These are phyloP conservation scores for Corylus americana DNA, from an alignment of 306 rosid genomes.

Conservation along the genomic window DNA sequence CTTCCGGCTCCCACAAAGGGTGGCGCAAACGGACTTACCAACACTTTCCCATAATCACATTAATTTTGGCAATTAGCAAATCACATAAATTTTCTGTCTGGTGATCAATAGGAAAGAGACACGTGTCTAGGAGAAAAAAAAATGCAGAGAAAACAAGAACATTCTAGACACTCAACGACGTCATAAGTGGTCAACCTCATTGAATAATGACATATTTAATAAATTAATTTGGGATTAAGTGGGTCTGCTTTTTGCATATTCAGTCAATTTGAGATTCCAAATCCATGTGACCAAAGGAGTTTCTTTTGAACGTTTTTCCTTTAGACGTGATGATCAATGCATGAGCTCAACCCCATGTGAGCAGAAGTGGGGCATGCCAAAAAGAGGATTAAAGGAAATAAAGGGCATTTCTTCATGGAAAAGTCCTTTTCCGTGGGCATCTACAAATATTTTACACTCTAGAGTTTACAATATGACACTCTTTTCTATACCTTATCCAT, in stretches of 20 bases:
- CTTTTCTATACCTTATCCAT: background rate
- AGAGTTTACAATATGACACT: conserved; percentile 1
- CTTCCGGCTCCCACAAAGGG: conserved; percentile 30
- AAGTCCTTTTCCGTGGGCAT: background rate
- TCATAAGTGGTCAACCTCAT: conserved; percentile 28
- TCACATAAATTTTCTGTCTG: background rate
- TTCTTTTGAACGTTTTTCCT: conserved; percentile 16
- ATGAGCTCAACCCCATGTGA: conserved; percentile 53
- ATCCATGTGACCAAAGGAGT: conserved; percentile 46
- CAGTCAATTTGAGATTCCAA: conserved; percentile 36
- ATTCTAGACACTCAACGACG: conserved; percentile 16
- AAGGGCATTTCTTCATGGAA: background rate
- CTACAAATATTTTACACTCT: background rate
- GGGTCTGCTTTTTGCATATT: conserved; percentile 12
- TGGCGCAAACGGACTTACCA: conserved; percentile 7
- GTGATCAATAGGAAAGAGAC: conserved; percentile 2
- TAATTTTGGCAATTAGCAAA: conserved; percentile 3
- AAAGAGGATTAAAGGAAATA: conserved; percentile 16
- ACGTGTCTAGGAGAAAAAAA: background rate
- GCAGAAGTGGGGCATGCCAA: conserved; percentile 3
- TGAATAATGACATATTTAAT: conserved; percentile 24
- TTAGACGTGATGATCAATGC: conserved; percentile 45
- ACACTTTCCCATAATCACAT: conserved; percentile 11
- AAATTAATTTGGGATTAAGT: background rate
- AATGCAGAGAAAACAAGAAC: background rate